phyloP scores from a whole-genome alignment of 2,329 filamentous ascomycete species.

The Penicillium janthinellum region DNA sequence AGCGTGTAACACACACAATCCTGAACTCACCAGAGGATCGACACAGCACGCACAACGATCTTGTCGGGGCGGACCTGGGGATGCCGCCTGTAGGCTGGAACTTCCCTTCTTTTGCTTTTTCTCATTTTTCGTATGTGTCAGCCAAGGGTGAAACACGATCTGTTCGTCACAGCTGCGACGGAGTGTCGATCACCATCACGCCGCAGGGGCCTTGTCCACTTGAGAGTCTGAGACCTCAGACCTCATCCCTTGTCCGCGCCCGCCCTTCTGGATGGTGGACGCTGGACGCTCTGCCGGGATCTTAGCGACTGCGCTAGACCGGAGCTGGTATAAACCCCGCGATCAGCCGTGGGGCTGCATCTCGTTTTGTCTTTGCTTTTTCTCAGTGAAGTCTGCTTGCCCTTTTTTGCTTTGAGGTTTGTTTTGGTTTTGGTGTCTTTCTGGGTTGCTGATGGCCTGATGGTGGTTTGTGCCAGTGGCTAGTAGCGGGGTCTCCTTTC shows the following conservation, averaged over 20 bases:
- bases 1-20: neutral
- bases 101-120: neutral
- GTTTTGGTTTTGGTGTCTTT: neutral
- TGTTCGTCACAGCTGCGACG: conserved; percentile 24
- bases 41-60: conserved; percentile 12
- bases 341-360: conserved; percentile 6
- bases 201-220: neutral
- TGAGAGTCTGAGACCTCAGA: conserved; percentile 11
- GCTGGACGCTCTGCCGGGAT: neutral
- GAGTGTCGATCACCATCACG: conserved; percentile 11
- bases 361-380: neutral
- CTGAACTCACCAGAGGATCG: conserved; percentile 8
- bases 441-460: too few species aligned
- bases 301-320: conserved; percentile 7
- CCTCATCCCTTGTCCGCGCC: neutral
- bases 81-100: neutral
- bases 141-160: conserved; percentile 25
- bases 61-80: neutral
- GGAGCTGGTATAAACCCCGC: conserved; percentile 27
- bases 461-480: neutral
- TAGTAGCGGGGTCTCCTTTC: neutral
- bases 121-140: conserved; percentile 10
- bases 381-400: neutral
- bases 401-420: neutral
- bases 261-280: neutral